These are phyloP conservation scores for Colletotrichum sp. DNA, from an alignment of 2,329 filamentous ascomycete species.

Conservation along the genomic window DNA sequence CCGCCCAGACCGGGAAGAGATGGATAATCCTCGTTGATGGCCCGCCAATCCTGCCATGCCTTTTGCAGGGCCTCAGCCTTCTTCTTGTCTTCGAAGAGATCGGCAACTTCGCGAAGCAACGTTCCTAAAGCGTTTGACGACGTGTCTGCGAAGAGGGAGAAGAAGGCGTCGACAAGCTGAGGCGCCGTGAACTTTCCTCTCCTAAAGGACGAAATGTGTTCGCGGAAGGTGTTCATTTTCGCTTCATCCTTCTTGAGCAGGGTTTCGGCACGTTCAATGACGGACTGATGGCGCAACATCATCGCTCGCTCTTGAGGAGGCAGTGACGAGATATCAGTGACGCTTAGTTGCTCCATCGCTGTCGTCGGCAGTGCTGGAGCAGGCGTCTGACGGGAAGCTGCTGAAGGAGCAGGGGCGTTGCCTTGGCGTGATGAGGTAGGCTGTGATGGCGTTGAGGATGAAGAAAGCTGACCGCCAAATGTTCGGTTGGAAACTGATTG, in stretches of 20 bases:
- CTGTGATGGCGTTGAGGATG: slow-evolving; percentile 42
- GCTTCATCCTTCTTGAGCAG: slow-evolving; percentile 78
- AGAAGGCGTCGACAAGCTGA: slow-evolving; percentile 86
- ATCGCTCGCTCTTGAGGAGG: slow-evolving; percentile 83
- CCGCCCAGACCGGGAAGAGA: slow-evolving; percentile 79
- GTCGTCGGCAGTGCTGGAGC: slow-evolving; percentile 26
- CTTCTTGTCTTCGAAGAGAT: slow-evolving; percentile 83
- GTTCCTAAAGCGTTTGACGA: slow-evolving; percentile 84
- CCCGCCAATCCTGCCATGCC: slow-evolving; percentile 94
- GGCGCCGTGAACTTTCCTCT: slow-evolving; percentile 71
- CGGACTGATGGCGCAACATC: slow-evolving; percentile 78
- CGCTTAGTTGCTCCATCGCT: slow-evolving; percentile 55
- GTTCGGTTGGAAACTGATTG: slow-evolving; percentile 80
- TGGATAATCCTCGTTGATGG: slow-evolving; percentile 95
- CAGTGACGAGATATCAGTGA: slow-evolving; percentile 57
- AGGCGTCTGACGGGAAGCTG: slow-evolving; percentile 13
- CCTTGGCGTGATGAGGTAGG: slow-evolving; percentile 28
- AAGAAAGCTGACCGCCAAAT: slow-evolving; percentile 85
- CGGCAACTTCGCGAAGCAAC: slow-evolving; percentile 87
- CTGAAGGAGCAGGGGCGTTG: not conserved
- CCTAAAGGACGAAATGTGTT: slow-evolving; percentile 79
- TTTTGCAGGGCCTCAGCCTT: slow-evolving; percentile 78
- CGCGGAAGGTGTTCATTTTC: slow-evolving; percentile 81
- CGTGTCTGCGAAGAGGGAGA: slow-evolving; percentile 80
- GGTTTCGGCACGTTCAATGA: slow-evolving; percentile 83